Evolutionary conservation across 2,329 filamentous ascomycete genomes (phyloP), one percentile per base, ranked within the genome.

Genomic region (Didymella glomerata): DNA sequence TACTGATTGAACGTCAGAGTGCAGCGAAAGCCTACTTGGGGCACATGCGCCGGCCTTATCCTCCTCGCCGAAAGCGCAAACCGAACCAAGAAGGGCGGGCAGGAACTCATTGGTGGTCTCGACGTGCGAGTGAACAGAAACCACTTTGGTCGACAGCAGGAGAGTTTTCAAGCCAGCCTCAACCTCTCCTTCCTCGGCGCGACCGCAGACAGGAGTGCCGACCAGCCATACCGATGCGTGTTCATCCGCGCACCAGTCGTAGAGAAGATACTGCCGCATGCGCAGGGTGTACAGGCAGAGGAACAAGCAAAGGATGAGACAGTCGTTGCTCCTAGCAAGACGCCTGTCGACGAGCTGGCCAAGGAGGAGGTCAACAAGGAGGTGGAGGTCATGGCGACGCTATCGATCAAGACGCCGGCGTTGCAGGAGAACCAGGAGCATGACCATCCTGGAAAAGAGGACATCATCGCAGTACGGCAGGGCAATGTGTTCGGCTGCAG

Each of bases 181-280:
- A 79, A 89, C 14, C 80, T 97, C 24, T 87, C 89, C 0, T 96
- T 96, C 69, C 80, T 96, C 1, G 65, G 64, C 9, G 55, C 56
- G 44, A 60, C 71, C 5, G 70, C 66, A 14, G 73, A 67, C 14
- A 68, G 69, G 4, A 65, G 66, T 14, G 72, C 68, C 28, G 68
- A 73, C 18, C 60, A 75, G n/a, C 84, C 86, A 0, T 98, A 96
- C 73, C 86, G 87, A 2, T 92, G 89, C 1, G 90, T 98, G 30
- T 99, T 99, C 77, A 99, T 99, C 70, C 86, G 95, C 9, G 95
- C 95, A 0, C 95, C 95, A 0, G 90, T 98, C 0, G 94, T 99
- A 1, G 93, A 98, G 76, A 89, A 89, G 72, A 80, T 98, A 1
- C 78, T 97, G 25, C 84, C 80, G 6, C 77, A 81, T 34, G 71